These are phyloP conservation scores for Astragalus glycyphyllos DNA, from an alignment of 306 rosid species.

Conservation along the genomic window DNA sequence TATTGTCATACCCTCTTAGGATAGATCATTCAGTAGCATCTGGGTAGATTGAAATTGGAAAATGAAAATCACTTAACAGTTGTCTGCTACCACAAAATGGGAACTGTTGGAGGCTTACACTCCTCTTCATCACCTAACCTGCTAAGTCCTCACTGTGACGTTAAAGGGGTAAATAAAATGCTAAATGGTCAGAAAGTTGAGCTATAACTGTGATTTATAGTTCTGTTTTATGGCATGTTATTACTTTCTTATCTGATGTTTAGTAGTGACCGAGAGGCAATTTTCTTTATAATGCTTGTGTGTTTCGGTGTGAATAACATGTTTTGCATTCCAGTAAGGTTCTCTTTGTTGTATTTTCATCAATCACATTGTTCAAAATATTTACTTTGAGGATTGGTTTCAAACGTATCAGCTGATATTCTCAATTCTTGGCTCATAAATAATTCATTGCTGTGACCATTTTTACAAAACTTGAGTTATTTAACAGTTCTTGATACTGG, in stretches of 20 bases:
- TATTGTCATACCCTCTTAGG: not conserved
- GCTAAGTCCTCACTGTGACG: conserved; percentile 10
- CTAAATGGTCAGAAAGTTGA: conserved; percentile 4
- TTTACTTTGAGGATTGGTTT: conserved; percentile 25
- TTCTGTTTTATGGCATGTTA: conserved; percentile 8
- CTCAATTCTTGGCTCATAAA: conserved; percentile 5
- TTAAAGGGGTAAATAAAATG: not conserved
- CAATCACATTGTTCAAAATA: not conserved
- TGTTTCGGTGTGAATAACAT: not conserved
- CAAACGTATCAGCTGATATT: conserved; percentile 5
- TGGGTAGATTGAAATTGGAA: not conserved
- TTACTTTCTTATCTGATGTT: conserved; percentile 20
- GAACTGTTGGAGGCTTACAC: conserved; percentile 9
- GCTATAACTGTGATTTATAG: conserved; percentile 11
- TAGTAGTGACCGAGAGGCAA: not conserved
- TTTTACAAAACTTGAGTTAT: conserved; percentile 12
- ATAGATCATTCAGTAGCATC: not conserved
- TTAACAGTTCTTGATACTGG: not conserved
- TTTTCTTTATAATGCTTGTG: conserved; percentile 7
- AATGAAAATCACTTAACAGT: not conserved
- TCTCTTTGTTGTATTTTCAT: conserved; percentile 1
- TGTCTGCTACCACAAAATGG: not conserved
- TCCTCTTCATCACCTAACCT: not conserved
- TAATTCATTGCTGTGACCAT: not conserved
- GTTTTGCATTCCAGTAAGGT: not conserved